Conservation (phyloP, 2,329 filamentous ascomycete genomes). For the Boeremia exigua region DNA sequence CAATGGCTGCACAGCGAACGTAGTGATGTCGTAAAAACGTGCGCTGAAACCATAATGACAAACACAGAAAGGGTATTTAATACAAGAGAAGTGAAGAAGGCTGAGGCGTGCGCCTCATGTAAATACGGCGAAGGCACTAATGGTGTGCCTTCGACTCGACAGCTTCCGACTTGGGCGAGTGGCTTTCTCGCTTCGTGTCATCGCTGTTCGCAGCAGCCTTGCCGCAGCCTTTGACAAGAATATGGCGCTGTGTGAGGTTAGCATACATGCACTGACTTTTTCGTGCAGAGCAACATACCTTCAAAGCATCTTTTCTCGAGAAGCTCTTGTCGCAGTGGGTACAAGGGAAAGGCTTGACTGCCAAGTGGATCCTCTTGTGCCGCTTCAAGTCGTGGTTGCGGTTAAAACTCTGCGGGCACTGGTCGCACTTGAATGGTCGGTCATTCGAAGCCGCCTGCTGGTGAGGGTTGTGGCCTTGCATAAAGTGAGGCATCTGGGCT, state of each 20-base stretch:
- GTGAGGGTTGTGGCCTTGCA: slow-evolving; percentile 59
- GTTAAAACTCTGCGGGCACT: slow-evolving; percentile 92
- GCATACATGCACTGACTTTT: slow-evolving; percentile 42
- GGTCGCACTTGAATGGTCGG: slow-evolving; percentile 91
- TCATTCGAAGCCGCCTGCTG: slow-evolving; percentile 69
- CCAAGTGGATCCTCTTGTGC: slow-evolving; percentile 92
- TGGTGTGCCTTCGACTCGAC: slow-evolving; percentile 37
- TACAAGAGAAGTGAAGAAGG: slow-evolving; percentile 43
- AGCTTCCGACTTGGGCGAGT: slow-evolving; percentile 41
- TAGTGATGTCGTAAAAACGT: slow-evolving; percentile 25
- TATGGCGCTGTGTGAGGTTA: slow-evolving; percentile 60
- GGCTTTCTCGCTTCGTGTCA: slow-evolving; percentile 44
- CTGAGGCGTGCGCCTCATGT: slow-evolving; percentile 5
- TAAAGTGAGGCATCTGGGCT: slow-evolving; percentile 69
- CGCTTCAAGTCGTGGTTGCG: slow-evolving; percentile 95
- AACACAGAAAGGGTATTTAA: slow-evolving; percentile 37
- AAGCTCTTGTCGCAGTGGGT: slow-evolving; percentile 94
- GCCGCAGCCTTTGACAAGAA: slow-evolving; percentile 71
- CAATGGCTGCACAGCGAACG: slow-evolving; percentile 36
- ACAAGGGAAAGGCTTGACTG: slow-evolving; percentile 95
- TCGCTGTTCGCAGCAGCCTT: slow-evolving; percentile 51
- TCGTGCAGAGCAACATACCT: slow-evolving; percentile 66
- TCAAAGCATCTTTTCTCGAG: slow-evolving; percentile 92
- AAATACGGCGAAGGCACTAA: slow-evolving; percentile 26
- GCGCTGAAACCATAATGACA: slow-evolving; percentile 19